Evolutionary conservation across 352 stramenopile genomes (phyloP), one percentile per base, ranked within the genome.

Genomic region (Phytophthora crassamura): DNA sequence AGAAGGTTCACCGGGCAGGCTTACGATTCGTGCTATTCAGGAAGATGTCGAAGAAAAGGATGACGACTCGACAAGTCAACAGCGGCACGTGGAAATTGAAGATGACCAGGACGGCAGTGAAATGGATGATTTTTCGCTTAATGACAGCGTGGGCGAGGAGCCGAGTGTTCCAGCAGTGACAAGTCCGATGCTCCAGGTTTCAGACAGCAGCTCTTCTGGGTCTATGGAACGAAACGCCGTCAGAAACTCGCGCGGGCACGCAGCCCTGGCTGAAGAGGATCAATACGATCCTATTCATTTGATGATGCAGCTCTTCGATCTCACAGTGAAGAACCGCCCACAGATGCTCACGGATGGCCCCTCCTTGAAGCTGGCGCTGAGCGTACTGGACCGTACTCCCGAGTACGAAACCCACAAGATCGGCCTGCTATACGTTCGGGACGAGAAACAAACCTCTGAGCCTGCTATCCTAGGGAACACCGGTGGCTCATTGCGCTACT

Each of bases 321-420:
- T 93, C 35, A 78, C 78, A 0, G 58, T 72, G 34, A 67, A 82
- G 38, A 78, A 78, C 28, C 79, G 80, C 10, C 87, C 85, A 22
- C 75, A 90, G 43, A 53, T 90, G 32, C 62, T 95, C n/a, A 66
- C 63, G 11, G 72, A 92, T 36, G 83, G 87, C 1, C 54, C 74
- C 7, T 60, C 81, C 5, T 59, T 96, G 16, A 60, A 67, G 7
- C 72, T 93, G 9, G 88, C 82, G 3, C 66, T 96, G 15, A 90
- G 46, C 22, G 87, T 96, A 8, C 55, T 96, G 14, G 88, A 96
- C 62, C 84, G 88, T 25, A 95, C 84, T 16, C 88, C 87, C 7
- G 75, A 80, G 60, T 88, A 86, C 62, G 88, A 96, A 59, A 95
- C 88, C 2, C 88, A 96, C 71, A 96, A 96, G 59, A 89, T 96